These are phyloP conservation scores for Mortierella sp. DNA, from an alignment of 371 early-diverging fungal species.

Conservation along the genomic window DNA sequence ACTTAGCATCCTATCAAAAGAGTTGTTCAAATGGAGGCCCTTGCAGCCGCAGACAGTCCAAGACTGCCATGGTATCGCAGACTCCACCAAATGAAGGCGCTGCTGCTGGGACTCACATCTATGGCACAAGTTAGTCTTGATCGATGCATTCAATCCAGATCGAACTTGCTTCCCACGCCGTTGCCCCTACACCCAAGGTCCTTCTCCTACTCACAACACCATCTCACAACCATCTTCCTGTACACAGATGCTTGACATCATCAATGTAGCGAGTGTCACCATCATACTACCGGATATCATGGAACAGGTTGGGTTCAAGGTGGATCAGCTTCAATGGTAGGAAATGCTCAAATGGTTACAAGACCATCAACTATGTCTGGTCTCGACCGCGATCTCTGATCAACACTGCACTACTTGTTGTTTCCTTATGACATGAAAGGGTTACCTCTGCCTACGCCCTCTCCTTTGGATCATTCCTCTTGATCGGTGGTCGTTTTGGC, in stretches of 20 bases:
- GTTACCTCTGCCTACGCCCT: slow-evolving; percentile 23
- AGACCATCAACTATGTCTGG: no score
- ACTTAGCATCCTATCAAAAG: no score
- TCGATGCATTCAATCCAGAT: no score
- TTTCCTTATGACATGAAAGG: slow-evolving; percentile 8
- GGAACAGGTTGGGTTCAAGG: slow-evolving; percentile 13
- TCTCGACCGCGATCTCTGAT: background rate
- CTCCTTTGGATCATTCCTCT: slow-evolving; percentile 26
- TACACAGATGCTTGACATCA: slow-evolving; percentile 21
- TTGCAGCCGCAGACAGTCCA: background rate
- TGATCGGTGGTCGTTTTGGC: slow-evolving; percentile 53
- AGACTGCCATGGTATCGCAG: slow-evolving; percentile 22
- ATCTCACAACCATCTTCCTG: no score
- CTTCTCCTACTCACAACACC: background rate
- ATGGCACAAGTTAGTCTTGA: slow-evolving; percentile 19
- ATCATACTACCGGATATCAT: slow-evolving; percentile 24
- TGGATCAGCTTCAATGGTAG: slow-evolving; percentile 27
- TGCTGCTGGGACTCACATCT: slow-evolving; percentile 13
- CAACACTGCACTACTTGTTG: background rate
- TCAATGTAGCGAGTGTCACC: slow-evolving; percentile 19
- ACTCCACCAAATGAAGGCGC: slow-evolving; percentile 19
- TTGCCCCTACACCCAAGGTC: background rate
- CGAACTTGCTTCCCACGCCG: background rate
- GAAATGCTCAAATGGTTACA: background rate
- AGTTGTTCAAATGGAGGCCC: no score